Evolutionary conservation across 2,329 filamentous ascomycete species (phyloP).

Genomic region (Aspergillus terreus): DNA sequence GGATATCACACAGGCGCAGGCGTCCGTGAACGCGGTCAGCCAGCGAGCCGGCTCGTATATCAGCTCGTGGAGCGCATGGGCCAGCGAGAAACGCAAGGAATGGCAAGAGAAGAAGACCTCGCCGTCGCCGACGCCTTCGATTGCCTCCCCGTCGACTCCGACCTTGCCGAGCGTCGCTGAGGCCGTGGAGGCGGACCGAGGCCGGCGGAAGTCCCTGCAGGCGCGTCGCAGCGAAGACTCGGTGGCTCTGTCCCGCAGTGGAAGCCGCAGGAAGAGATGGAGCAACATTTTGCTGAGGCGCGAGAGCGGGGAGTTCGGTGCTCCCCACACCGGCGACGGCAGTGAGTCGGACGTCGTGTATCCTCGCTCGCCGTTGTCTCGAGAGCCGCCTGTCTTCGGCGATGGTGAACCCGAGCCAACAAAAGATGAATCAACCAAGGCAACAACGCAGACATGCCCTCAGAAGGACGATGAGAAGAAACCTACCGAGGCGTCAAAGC

Average conservation of each 20-base stretch:
- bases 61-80: slow-evolving; percentile 62
- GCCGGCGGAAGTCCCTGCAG: slow-evolving; percentile 27
- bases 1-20: slow-evolving; percentile 53
- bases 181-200: slow-evolving; percentile 22
- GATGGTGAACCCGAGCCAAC: slow-evolving; percentile 6
- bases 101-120: slow-evolving; percentile 41
- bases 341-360: slow-evolving; percentile 20
- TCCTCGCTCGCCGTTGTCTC: slow-evolving; percentile 31
- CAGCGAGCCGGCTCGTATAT: slow-evolving; percentile 60
- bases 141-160: slow-evolving; percentile 19
- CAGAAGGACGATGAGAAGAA: background rate
- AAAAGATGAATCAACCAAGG: slow-evolving; percentile 1
- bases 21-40: slow-evolving; percentile 51
- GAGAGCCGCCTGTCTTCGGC: slow-evolving; percentile 22
- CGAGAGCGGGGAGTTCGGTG: slow-evolving; percentile 28
- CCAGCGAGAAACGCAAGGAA: slow-evolving; percentile 45
- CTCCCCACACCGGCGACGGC: slow-evolving; percentile 17
- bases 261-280: slow-evolving; percentile 34
- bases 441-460: background rate
- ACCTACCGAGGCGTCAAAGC: too few relatives aligned
- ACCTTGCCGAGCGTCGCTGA: slow-evolving; percentile 23
- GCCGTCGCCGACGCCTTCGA: slow-evolving; percentile 23
- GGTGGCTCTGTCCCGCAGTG: slow-evolving; percentile 26
- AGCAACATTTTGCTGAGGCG: slow-evolving; percentile 34
- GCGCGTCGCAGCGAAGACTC: slow-evolving; percentile 25